Conservation (phyloP, 75 land plant species). For the Picea sitchensis region DNA sequence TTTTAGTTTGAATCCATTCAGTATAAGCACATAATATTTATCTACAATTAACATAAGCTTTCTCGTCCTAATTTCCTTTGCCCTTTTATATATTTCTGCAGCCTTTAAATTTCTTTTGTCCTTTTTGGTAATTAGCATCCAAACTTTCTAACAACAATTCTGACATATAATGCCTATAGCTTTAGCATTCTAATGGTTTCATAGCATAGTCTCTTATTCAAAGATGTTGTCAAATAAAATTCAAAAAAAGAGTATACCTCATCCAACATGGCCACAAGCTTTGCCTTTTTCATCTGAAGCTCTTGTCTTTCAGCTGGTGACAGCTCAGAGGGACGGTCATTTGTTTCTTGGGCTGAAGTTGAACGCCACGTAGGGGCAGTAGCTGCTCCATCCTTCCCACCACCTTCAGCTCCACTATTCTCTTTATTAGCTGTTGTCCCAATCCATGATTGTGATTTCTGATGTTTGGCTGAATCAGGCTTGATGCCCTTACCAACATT, state of each 20-base stretch:
- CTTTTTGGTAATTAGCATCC: neutral
- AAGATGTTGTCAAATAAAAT: neutral
- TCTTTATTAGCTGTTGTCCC: slow-evolving; percentile 16
- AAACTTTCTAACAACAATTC: neutral
- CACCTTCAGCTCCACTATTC: slow-evolving; percentile 15
- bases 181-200: neutral
- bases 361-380: slow-evolving; percentile 10
- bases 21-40: neutral
- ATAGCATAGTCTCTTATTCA: neutral
- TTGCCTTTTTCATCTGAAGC: slow-evolving; percentile 75
- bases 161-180: neutral
- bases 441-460: slow-evolving; percentile 19
- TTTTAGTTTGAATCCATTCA: neutral
- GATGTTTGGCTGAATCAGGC: slow-evolving; percentile 10
- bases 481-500: slow-evolving; percentile 40
- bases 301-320: slow-evolving; percentile 68
- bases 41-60: neutral
- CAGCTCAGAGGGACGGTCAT: slow-evolving; percentile 35
- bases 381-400: slow-evolving; percentile 9
- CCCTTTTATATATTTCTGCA: neutral
- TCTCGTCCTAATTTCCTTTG: neutral
- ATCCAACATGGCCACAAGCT: slow-evolving; percentile 75
- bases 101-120: neutral
- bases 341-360: slow-evolving; percentile 7
- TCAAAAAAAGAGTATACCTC: slow-evolving; percentile 49